Conservation (phyloP, 1,284 basidiomycete species). For the Austroboletus novae-zelandiae region DNA sequence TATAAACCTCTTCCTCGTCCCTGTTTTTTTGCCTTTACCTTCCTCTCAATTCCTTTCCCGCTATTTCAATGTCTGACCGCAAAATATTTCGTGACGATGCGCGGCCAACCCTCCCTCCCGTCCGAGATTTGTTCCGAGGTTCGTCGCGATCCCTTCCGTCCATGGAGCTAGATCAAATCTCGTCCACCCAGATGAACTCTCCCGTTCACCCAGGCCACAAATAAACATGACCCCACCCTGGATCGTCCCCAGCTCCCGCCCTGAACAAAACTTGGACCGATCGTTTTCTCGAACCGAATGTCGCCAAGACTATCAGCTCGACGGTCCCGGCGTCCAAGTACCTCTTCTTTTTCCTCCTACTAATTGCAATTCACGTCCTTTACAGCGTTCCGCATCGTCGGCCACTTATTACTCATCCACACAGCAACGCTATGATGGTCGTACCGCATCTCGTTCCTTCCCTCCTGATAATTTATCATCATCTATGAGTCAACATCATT, state of each 20-base stretch:
- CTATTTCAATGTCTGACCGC: constrained; percentile 41
- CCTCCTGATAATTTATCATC: constrained; percentile 23
- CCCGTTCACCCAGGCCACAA: constrained; percentile 35
- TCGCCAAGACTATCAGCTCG: constrained; percentile 25
- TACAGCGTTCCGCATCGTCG: constrained; percentile 23
- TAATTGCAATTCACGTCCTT: constrained; percentile 8
- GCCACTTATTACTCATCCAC: constrained; percentile 20
- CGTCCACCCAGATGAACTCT: constrained; percentile 42
- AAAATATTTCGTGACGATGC: constrained; percentile 37
- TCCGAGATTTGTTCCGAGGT: constrained; percentile 72
- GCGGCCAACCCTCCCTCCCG: constrained; percentile 71
- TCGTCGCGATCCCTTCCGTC: constrained; percentile 14
- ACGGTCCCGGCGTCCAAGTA: constrained; percentile 34
- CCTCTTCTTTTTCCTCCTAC: neutral
- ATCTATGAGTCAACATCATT: constrained; percentile 21
- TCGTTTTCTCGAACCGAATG: constrained; percentile 25
- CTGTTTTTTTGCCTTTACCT: too few relatives aligned
- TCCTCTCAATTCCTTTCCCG: neutral
- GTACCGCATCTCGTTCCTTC: constrained; percentile 16
- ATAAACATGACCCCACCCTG: constrained; percentile 39
- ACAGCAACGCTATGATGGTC: constrained; percentile 30
- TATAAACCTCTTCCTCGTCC: constrained; percentile 20
- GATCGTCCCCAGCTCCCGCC: constrained; percentile 38
- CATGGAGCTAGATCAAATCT: constrained; percentile 3
- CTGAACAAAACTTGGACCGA: constrained; percentile 22